These are phyloP conservation scores for Clarireedia homoeocarpa DNA, from an alignment of 2,329 filamentous ascomycete species.

Conservation along the genomic window DNA sequence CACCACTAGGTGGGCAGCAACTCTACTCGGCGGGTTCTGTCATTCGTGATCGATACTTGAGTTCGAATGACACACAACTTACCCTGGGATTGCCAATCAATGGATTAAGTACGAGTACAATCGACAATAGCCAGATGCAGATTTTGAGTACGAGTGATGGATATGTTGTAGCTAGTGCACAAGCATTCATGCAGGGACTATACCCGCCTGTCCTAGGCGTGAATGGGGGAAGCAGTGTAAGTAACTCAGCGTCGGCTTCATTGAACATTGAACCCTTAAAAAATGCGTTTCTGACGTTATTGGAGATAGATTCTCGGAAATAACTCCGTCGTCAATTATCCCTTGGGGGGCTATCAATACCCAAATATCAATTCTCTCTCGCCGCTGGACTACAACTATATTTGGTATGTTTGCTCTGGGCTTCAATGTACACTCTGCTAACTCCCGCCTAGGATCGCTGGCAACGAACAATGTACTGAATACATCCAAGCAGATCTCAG, in stretches of 20 bases:
- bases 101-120: background rate
- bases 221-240: background rate
- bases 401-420: background rate
- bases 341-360: constrained; percentile 74
- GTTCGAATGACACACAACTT: constrained; percentile 19
- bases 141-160: constrained; percentile 36
- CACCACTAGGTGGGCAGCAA: constrained; percentile 47
- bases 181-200: constrained; percentile 75
- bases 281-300: background rate
- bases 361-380: constrained; percentile 35
- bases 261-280: background rate
- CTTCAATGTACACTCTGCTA: background rate
- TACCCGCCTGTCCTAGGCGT: constrained; percentile 54
- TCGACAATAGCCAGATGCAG: constrained; percentile 26
- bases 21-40: constrained; percentile 40
- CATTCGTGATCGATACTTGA: constrained; percentile 43
- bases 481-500: constrained; percentile 13
- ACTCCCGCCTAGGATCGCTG: constrained; percentile 18
- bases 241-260: background rate
- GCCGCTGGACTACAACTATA: constrained; percentile 3
- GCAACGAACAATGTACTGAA: constrained; percentile 19
- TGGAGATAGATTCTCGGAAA: constrained; percentile 45
- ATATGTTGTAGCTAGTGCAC: constrained; percentile 57
- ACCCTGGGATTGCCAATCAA: constrained; percentile 24
- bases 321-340: constrained; percentile 52